These are phyloP conservation scores for Nothopassalora personata DNA, from an alignment of 2,329 filamentous ascomycete species.

Conservation along the genomic window DNA sequence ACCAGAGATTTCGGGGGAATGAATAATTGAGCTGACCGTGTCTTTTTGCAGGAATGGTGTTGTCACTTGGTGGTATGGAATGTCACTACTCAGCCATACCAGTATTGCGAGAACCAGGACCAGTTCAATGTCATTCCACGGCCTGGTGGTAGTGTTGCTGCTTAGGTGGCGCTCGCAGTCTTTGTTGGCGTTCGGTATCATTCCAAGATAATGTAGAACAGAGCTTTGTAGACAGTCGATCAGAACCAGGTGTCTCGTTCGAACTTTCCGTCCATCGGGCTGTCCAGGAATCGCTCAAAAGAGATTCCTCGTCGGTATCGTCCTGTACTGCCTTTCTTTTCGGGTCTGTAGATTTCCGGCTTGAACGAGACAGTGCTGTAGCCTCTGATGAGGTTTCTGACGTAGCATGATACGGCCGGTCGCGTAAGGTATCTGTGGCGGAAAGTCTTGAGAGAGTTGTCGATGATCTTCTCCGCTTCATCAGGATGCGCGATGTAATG, in stretches of 20 bases:
- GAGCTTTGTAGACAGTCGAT: neutral
- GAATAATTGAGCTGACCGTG: too few species aligned
- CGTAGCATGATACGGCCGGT: slow-evolving; percentile 31
- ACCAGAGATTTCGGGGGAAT: too few species aligned
- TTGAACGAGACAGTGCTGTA: slow-evolving; percentile 25
- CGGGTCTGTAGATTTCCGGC: slow-evolving; percentile 19
- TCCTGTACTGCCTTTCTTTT: neutral
- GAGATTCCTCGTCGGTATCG: neutral
- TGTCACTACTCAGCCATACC: neutral
- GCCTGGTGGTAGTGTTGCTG: neutral
- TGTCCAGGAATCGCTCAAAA: neutral
- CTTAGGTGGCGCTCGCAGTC: neutral
- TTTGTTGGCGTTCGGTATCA: neutral
- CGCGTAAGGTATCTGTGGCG: slow-evolving; percentile 25
- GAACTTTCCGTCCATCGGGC: neutral
- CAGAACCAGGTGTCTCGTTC: neutral
- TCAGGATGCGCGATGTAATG: slow-evolving; percentile 21
- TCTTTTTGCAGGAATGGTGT: neutral
- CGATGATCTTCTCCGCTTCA: slow-evolving; percentile 24
- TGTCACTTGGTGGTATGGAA: neutral
- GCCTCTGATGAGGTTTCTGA: slow-evolving; percentile 24
- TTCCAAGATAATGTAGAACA: neutral
- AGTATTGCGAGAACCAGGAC: neutral
- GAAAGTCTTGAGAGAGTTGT: slow-evolving; percentile 25
- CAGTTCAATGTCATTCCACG: neutral